A percentile compares a stretch with the other conserved stretches of the same genome.
phyloP scores from a whole-genome alignment of 305 asterid species.

The Solanum aculeatissimum region DNA sequence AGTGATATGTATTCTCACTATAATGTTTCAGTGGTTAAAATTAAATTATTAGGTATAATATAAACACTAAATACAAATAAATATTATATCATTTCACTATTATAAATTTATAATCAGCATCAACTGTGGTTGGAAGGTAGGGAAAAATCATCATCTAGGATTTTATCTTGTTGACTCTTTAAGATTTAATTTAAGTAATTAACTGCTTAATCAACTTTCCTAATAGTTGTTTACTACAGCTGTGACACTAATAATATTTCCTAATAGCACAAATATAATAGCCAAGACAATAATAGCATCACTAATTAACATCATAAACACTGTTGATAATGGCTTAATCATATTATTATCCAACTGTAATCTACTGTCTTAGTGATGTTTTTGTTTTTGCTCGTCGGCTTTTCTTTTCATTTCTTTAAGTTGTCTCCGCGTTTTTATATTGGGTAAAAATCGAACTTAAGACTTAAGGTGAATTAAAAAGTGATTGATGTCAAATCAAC shows the following conservation, averaged over 20 bases:
- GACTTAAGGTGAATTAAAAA: neutral
- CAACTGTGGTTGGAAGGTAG: neutral
- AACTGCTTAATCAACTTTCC: neutral
- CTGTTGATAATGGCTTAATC: conserved; percentile 28
- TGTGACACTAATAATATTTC: neutral
- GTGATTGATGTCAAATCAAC: no score
- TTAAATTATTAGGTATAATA: neutral
- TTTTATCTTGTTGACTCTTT: conserved; percentile 31
- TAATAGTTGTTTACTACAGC: neutral
- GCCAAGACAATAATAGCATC: conserved; percentile 2
- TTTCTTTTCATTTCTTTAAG: neutral
- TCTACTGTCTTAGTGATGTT: conserved; percentile 9
- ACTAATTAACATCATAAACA: conserved; percentile 8
- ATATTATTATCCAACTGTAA: conserved; percentile 10
- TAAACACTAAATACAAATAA: neutral
- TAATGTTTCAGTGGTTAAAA: neutral
- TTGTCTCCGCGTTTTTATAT: neutral
- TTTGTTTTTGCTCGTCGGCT: conserved; percentile 8
- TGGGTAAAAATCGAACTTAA: neutral
- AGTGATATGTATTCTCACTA: neutral
- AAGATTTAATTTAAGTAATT: conserved; percentile 5
- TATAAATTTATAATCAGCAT: neutral
- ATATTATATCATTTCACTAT: neutral
- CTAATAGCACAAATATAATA: neutral
- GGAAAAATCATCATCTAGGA: conserved; percentile 14